Evolutionary conservation across 805 yeast genomes (phyloP).

Genomic region (Wickerhamiella occidentalis): DNA sequence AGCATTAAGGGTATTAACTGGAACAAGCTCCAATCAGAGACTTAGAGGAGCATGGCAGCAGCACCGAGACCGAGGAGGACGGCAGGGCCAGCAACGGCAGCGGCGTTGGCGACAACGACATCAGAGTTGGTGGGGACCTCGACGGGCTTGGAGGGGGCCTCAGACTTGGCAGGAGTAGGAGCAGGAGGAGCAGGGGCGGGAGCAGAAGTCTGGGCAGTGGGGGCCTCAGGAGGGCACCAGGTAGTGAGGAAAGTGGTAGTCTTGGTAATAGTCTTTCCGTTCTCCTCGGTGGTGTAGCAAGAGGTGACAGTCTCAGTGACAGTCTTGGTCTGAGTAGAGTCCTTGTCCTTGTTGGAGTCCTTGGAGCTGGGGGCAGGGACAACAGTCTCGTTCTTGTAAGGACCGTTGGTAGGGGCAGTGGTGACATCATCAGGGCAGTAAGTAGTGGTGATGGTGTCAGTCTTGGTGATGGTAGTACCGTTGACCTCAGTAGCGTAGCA

Average conservation of each 20-base stretch:
- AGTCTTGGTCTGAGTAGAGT: neutral
- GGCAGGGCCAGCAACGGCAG: conserved; percentile 7
- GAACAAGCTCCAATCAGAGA: neutral
- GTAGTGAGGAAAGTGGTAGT: conserved; percentile 8
- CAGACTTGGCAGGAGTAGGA: neutral
- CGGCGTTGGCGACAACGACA: conserved; percentile 11
- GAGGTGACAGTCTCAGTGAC: conserved; percentile 10
- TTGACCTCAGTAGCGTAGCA: conserved; percentile 7
- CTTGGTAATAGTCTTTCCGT: conserved; percentile 5
- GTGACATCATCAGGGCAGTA: conserved; percentile 9
- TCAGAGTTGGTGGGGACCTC: conserved; percentile 4
- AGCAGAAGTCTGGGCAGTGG: neutral
- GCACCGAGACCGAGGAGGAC: conserved; percentile 12
- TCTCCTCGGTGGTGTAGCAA: conserved; percentile 7
- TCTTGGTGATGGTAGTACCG: conserved; percentile 6
- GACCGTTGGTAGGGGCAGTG: neutral
- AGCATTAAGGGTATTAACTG: neutral
- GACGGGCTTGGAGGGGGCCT: neutral
- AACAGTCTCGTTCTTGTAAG: conserved; percentile 1
- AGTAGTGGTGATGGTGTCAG: conserved; percentile 6
- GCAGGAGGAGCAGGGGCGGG: neutral
- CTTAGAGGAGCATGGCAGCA: conserved; percentile 11
- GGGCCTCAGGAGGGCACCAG: conserved; percentile 7
- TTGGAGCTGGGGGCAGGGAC: neutral
- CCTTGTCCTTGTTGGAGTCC: neutral